A percentile compares a stretch with the other conserved stretches of the same genome.
phyloP scores from a whole-genome alignment of 768 basidiomycete genomes.

The Suillus clintonianus region DNA sequence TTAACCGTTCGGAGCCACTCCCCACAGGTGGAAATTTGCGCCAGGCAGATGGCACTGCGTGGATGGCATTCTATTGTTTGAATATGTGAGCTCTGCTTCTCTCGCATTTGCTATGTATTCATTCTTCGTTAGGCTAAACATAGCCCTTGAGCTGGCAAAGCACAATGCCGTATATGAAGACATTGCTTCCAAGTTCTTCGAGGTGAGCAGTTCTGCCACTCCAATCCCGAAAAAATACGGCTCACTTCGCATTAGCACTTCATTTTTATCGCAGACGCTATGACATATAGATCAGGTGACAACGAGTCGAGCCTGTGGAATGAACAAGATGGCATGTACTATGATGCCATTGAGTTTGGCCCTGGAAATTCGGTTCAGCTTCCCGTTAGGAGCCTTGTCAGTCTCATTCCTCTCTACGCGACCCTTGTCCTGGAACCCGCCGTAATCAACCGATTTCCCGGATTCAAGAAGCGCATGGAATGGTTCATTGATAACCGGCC shows the following conservation, averaged over 20 bases:
- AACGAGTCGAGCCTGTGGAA: conserved; percentile 88
- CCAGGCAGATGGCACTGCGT: conserved; percentile 97
- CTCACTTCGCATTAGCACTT: conserved; percentile 67
- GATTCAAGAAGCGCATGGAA: conserved; percentile 98
- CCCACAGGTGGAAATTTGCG: conserved; percentile 93
- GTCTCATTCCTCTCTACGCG: conserved; percentile 96
- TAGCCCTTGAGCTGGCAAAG: conserved; percentile 96
- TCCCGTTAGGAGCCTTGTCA: conserved; percentile 92
- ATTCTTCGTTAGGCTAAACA: conserved; percentile 71
- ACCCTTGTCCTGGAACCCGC: conserved; percentile 92
- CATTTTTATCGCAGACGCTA: conserved; percentile 97
- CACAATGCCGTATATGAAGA: conserved; percentile 98
- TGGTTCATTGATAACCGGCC: conserved; percentile 98
- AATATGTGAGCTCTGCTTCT: conserved; percentile 69
- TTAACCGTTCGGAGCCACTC: conserved; percentile 96
- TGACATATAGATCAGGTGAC: conserved; percentile 88
- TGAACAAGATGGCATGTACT: conserved; percentile 97
- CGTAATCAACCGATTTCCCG: conserved; percentile 88
- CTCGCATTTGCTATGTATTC: conserved; percentile 4
- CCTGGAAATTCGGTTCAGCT: conserved; percentile 83
- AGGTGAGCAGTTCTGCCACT: conserved; percentile 44
- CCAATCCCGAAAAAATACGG: conserved; percentile 7
- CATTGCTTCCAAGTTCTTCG: conserved; percentile 98
- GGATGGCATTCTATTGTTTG: conserved; percentile 99
- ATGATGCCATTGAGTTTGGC: conserved; percentile 92